phyloP scores from a whole-genome alignment of 176 grass and related monocot genomes.

The Neostapfia colusana region DNA sequence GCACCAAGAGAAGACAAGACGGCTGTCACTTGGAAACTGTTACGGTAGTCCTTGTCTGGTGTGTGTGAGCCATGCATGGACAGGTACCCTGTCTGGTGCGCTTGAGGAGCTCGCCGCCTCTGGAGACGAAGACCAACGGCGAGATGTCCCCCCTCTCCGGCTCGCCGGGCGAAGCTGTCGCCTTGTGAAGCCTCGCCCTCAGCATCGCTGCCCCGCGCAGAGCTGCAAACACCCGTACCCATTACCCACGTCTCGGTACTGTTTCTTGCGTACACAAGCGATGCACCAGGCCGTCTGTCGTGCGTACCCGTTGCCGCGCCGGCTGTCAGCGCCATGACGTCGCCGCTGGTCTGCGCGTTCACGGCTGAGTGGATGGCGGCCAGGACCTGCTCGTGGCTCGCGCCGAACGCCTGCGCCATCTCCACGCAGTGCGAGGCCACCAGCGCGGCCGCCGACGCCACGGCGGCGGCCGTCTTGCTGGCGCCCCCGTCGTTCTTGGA shows the following conservation, averaged over 20 bases:
- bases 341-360: constrained; percentile 79
- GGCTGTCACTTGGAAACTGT: not conserved
- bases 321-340: constrained; percentile 88
- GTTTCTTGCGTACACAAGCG: too few species aligned
- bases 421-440: constrained; percentile 96
- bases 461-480: constrained; percentile 60
- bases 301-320: constrained; percentile 58
- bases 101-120: constrained; percentile 86
- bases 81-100: constrained; percentile 71
- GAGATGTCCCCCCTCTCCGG: constrained; percentile 53
- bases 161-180: constrained; percentile 52
- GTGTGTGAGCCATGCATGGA: too few species aligned
- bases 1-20: not conserved
- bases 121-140: constrained; percentile 71
- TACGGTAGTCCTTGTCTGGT: too few species aligned
- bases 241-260: too few species aligned
- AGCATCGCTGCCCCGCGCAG: constrained; percentile 77
- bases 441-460: constrained; percentile 74
- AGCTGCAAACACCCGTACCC: constrained; percentile 15
- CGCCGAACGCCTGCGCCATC: constrained; percentile 85
- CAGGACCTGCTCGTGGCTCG: constrained; percentile 79
- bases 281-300: too few species aligned
- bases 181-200: constrained; percentile 73
- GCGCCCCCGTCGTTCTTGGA: constrained; percentile 17
- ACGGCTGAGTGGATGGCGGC: constrained; percentile 76